Base-by-base conservation (phyloP, 108 stramenopile genomes). In the Nannochloropsis salina region DNA sequence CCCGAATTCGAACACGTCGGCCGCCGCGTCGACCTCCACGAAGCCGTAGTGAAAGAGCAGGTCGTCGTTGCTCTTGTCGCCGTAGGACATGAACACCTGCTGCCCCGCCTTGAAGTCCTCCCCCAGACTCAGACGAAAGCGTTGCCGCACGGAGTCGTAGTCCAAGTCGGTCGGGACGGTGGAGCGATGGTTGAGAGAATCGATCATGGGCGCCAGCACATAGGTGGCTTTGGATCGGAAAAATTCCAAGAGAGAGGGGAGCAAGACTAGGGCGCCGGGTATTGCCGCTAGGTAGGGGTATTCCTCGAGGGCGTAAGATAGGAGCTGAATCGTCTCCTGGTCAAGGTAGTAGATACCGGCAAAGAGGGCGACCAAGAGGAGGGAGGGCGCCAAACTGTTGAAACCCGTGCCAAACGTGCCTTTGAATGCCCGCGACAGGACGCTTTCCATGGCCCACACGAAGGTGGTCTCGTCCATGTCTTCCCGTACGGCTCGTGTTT, bases 391-490 rank as follows among this genome's bases (percentile, higher is more conserved):
- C n/a, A 74, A 74, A n/a, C 61, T 74, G 12, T 87, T 87, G 10
- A 80, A 83, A 1, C 83, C 87, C 12, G 83, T 80, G 41, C 88
- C 88, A 44, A 86, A 89, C 2, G 74, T 61, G 5, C 88, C 88
- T 40, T 80, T 85, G 86, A 89, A 89, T 11, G 88, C 88, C 41
- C 88, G 81, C 45, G 84, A 84, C 1, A 89, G 88, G 31, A 89
- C 88, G 42, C 88, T 85, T 81, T 89, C 88, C 88, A 89, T 82
- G 79, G 88, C 88, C 88, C 88, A 89, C 9, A 89, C 82, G 44
- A 89, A 84, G 9, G 81, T 81, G 43, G 86, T 85, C 42, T 74
- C 61, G 61, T 74, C 61, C 61, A 74, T 74, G n/a, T 74, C 61
- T n/a, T 74, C 61, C 20, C 61, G 61, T 15, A 74, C 61, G 20